These are phyloP conservation scores for Rhizopogon salebrosus DNA, from an alignment of 768 basidiomycete species.

Conservation along the genomic window DNA sequence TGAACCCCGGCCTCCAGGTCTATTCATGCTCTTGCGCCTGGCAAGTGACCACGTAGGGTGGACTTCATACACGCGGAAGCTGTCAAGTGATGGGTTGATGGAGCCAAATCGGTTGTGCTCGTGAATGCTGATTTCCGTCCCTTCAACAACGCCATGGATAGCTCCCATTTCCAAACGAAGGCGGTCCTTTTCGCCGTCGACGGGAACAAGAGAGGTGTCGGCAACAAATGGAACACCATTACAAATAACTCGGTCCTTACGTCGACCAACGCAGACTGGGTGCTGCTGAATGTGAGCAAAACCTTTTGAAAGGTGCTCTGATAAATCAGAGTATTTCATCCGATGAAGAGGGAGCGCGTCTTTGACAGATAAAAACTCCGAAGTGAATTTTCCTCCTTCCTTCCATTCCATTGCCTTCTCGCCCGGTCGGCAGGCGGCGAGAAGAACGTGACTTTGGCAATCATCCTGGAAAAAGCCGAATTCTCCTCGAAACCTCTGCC, in stretches of 20 bases:
- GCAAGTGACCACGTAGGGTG: constrained; percentile 57
- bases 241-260: constrained; percentile 49
- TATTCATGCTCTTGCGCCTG: constrained; percentile 30
- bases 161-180: constrained; percentile 53
- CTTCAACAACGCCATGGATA: constrained; percentile 59
- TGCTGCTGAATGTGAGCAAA: constrained; percentile 37
- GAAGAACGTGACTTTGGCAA: constrained; percentile 42
- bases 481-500: constrained; percentile 28
- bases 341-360: constrained; percentile 46
- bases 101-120: constrained; percentile 58
- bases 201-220: constrained; percentile 44
- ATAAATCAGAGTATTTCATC: constrained; percentile 44
- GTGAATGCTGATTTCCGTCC: constrained; percentile 58
- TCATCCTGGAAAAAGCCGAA: constrained; percentile 41
- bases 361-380: constrained; percentile 44
- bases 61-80: constrained; percentile 46
- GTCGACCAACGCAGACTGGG: constrained; percentile 45
- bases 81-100: constrained; percentile 47
- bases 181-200: constrained; percentile 33
- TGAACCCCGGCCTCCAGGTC: constrained; percentile 33
- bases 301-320: constrained; percentile 35
- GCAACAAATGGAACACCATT: constrained; percentile 49
- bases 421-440: constrained; percentile 53
- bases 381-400: constrained; percentile 59
- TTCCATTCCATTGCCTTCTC: constrained; percentile 57